Percentiles rank a stretch among this genome's conserved stretches.
Conservation (phyloP, 1,284 basidiomycete species). For the Microbotryomycetes sp. region DNA sequence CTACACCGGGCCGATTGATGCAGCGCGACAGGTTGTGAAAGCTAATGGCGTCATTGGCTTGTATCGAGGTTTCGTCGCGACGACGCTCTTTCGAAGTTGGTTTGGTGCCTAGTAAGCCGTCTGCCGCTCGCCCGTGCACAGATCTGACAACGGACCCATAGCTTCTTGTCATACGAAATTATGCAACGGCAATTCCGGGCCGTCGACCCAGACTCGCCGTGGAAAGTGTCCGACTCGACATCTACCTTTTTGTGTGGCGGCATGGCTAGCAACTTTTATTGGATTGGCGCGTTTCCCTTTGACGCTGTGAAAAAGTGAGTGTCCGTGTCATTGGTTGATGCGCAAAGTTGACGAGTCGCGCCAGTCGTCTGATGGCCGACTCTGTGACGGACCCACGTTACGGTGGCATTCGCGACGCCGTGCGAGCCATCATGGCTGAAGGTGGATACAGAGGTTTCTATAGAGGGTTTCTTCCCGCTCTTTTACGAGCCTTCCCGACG, state of each 20-base stretch:
- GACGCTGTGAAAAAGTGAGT: slow-evolving; percentile 70
- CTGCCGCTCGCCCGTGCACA: slow-evolving; percentile 8
- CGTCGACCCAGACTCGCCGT: slow-evolving; percentile 14
- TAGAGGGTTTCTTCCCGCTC: slow-evolving; percentile 28
- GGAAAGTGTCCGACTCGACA: slow-evolving; percentile 54
- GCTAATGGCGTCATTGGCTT: slow-evolving; percentile 37
- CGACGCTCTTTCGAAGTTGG: slow-evolving; percentile 40
- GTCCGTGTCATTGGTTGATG: slow-evolving; percentile 45
- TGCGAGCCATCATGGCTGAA: slow-evolving; percentile 48
- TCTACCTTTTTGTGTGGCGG: slow-evolving; percentile 62
- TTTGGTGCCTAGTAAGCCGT: slow-evolving; percentile 40
- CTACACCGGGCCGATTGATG: slow-evolving; percentile 40
- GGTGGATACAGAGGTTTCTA: slow-evolving; percentile 52
- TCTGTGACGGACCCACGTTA: slow-evolving; percentile 50
- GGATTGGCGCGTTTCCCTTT: slow-evolving; percentile 59
- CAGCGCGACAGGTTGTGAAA: slow-evolving; percentile 37
- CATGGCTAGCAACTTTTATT: slow-evolving; percentile 40
- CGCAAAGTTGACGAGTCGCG: background rate
- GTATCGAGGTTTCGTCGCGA: slow-evolving; percentile 42
- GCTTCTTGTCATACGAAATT: slow-evolving; percentile 40
- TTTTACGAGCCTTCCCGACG: background rate
- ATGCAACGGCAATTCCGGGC: slow-evolving; percentile 32
- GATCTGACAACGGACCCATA: slow-evolving; percentile 8
- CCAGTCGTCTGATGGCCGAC: slow-evolving; percentile 42
- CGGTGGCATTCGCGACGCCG: slow-evolving; percentile 49